phyloP scores from a whole-genome alignment of 208 protist species.

The Leishmania major region DNA sequence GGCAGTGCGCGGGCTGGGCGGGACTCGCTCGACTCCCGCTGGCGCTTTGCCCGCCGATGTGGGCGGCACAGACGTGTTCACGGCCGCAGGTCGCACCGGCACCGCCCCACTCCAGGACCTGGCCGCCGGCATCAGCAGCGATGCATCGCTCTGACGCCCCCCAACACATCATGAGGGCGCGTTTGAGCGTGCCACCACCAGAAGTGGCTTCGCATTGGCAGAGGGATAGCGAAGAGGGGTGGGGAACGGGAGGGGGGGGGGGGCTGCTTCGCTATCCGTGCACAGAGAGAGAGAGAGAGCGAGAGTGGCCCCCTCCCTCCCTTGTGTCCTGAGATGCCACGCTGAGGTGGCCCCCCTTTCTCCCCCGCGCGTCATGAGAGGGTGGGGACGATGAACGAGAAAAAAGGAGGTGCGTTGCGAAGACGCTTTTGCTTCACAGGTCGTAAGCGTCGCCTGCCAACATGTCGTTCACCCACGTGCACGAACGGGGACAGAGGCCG shows the following conservation, averaged over 20 bases:
- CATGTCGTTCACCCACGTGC: slow-evolving; percentile 9
- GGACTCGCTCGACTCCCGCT: too few relatives aligned
- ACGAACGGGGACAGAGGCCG: slow-evolving; percentile 18
- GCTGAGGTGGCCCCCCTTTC: neutral
- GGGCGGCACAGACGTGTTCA: too few relatives aligned
- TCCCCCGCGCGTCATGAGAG: neutral
- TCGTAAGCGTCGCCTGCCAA: slow-evolving; percentile 18
- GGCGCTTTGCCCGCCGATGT: too few relatives aligned
- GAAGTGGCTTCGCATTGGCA: neutral
- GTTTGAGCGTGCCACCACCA: neutral
- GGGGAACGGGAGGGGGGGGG: neutral
- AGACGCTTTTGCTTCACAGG: slow-evolving; percentile 5
- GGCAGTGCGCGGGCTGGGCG: too few relatives aligned
- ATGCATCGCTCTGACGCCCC: neutral
- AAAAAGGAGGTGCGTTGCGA: neutral
- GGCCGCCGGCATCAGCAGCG: neutral
- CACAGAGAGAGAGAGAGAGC: neutral
- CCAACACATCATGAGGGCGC: too few relatives aligned
- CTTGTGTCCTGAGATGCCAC: neutral
- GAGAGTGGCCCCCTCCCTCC: too few relatives aligned
- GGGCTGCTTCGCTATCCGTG: neutral
- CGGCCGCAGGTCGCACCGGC: neutral
- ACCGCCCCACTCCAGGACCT: neutral
- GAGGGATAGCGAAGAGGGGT: neutral
- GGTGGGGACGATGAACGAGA: neutral